These are phyloP conservation scores for Hypoxylon rubiginosum DNA, from an alignment of 2,329 filamentous ascomycete species.

Conservation along the genomic window DNA sequence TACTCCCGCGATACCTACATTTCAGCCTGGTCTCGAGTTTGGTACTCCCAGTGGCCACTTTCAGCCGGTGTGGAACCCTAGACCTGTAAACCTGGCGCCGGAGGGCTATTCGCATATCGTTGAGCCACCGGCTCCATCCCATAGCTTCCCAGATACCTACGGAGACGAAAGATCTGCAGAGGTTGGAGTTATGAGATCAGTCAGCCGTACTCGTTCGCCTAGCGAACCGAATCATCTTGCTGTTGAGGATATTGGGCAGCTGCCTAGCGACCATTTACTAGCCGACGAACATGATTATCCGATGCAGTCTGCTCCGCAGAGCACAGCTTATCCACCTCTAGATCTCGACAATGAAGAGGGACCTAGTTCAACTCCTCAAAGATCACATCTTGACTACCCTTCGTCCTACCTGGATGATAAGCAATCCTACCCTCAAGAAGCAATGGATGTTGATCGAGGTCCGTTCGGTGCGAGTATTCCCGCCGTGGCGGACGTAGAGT, in stretches of 20 bases:
- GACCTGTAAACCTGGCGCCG: slow-evolving; percentile 13
- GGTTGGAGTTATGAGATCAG: slow-evolving; percentile 7
- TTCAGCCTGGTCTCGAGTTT: slow-evolving; percentile 18
- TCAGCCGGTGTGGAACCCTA: slow-evolving; percentile 27
- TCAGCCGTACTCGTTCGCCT: slow-evolving; percentile 27
- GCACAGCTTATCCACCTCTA: slow-evolving; percentile 42
- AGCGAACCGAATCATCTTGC: slow-evolving; percentile 24
- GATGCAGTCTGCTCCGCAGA: slow-evolving; percentile 6
- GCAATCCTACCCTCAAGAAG: slow-evolving; percentile 22
- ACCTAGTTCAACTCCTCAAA: slow-evolving; percentile 10
- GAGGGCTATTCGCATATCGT: slow-evolving; percentile 21
- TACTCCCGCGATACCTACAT: slow-evolving; percentile 19
- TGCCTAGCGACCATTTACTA: not conserved
- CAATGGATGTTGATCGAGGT: slow-evolving; percentile 22
- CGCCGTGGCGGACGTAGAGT: slow-evolving; percentile 11
- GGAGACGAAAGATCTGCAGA: slow-evolving; percentile 6
- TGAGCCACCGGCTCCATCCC: slow-evolving; percentile 10
- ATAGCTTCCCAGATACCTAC: slow-evolving; percentile 16
- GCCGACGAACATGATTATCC: slow-evolving; percentile 24
- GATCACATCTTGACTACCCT: slow-evolving; percentile 44
- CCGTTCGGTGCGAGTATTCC: slow-evolving; percentile 19
- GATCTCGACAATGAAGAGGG: slow-evolving; percentile 35
- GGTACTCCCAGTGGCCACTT: slow-evolving; percentile 10
- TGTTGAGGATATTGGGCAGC: slow-evolving; percentile 25
- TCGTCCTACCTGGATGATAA: slow-evolving; percentile 42